Percentiles rank a stretch among this genome's conserved stretches.
phyloP scores from a whole-genome alignment of 2,329 filamentous ascomycete species.

The Trichoderma simmonsii region DNA sequence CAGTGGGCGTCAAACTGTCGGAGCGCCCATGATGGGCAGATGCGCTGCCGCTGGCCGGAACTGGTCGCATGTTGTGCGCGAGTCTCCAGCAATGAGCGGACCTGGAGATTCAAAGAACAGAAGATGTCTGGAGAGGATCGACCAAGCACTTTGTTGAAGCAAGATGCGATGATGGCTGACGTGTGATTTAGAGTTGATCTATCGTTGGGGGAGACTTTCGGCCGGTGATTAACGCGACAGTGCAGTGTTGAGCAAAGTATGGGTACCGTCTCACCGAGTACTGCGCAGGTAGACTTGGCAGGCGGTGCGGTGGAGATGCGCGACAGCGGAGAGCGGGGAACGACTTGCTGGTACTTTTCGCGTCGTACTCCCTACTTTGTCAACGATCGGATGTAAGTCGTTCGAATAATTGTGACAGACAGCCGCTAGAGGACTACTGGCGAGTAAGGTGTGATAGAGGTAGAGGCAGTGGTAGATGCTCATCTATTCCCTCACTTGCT shows the following conservation, averaged over 20 bases:
- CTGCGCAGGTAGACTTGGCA: background rate
- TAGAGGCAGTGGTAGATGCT: background rate
- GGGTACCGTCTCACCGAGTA: conserved; percentile 13
- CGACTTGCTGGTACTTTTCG: background rate
- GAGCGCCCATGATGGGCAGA: conserved; percentile 14
- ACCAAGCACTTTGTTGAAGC: background rate
- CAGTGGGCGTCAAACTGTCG: conserved; percentile 19
- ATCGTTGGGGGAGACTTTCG: conserved; percentile 4
- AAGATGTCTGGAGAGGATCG: background rate
- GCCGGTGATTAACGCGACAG: conserved; percentile 4
- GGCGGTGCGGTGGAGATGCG: background rate
- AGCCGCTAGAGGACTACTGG: background rate
- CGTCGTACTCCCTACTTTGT: background rate
- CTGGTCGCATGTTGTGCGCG: conserved; percentile 22
- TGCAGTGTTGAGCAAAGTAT: background rate
- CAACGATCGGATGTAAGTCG: background rate
- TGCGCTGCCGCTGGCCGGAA: conserved; percentile 19
- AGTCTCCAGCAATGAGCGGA: background rate
- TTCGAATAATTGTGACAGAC: background rate
- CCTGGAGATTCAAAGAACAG: background rate
- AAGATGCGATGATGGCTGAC: conserved; percentile 5
- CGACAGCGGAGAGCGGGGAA: conserved; percentile 6
- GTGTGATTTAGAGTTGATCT: conserved; percentile 2
- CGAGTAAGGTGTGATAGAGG: background rate
- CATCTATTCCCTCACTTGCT: background rate